A percentile compares a stretch with the other conserved stretches of the same genome.
Conservation (phyloP, 2,329 filamentous ascomycete species). For the Epichloe hybrida region DNA sequence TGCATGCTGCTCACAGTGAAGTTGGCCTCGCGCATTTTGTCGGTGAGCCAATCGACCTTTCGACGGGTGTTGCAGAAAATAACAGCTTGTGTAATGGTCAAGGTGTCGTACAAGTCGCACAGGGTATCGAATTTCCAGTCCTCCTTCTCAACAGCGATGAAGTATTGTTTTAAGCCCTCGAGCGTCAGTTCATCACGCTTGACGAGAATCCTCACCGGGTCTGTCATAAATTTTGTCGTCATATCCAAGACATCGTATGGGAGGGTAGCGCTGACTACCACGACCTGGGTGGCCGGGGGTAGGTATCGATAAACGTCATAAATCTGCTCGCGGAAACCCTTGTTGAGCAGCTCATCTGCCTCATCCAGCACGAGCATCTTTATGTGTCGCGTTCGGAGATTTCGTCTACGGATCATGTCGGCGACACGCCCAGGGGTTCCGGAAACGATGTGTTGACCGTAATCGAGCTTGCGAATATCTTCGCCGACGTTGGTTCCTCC, state of each 20-base stretch:
- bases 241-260: conserved; percentile 97
- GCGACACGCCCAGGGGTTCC: conserved; percentile 86
- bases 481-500: conserved; percentile 96
- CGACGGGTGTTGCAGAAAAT: conserved; percentile 99
- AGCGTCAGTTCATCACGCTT: conserved; percentile 98
- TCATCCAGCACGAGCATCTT: conserved; percentile 51
- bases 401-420: conserved; percentile 47
- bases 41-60: conserved; percentile 98
- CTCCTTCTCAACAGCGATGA: conserved; percentile 97
- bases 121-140: conserved; percentile 99
- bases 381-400: conserved; percentile 46
- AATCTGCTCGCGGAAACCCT: conserved; percentile 95
- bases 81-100: conserved; percentile 96
- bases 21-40: conserved; percentile 98
- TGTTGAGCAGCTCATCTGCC: conserved; percentile 60
- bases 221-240: conserved; percentile 99
- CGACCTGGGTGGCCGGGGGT: conserved; percentile 90
- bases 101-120: conserved; percentile 94
- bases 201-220: conserved; percentile 88
- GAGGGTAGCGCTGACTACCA: conserved; percentile 90
- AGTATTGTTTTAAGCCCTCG: conserved; percentile 97
- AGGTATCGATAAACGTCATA: conserved; percentile 98
- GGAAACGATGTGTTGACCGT: conserved; percentile 94
- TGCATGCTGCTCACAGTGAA: conserved; percentile 99
- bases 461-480: conserved; percentile 93